These are phyloP conservation scores for Colletotrichum limetticola DNA, from an alignment of 2,329 filamentous ascomycete species.

Conservation along the genomic window DNA sequence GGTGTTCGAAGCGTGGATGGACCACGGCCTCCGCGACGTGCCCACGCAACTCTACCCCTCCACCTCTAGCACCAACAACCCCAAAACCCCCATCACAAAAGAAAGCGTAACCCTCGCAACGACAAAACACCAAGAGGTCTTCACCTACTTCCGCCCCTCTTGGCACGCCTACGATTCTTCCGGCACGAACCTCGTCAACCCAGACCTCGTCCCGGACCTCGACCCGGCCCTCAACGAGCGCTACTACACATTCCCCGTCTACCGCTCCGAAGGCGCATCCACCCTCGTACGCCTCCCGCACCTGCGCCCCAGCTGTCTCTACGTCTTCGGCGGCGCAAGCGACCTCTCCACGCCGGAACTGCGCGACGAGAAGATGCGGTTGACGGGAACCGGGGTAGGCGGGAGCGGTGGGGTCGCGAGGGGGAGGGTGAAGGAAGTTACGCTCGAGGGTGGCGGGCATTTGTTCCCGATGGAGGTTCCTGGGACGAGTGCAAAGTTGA, in stretches of 20 bases:
- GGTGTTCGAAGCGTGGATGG: constrained; percentile 79
- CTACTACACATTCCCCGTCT: constrained; percentile 64
- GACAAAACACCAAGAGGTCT: constrained; percentile 88
- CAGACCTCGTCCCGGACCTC: constrained; percentile 56
- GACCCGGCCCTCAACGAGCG: constrained; percentile 50
- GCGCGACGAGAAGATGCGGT: constrained; percentile 66
- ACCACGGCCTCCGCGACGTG: constrained; percentile 78
- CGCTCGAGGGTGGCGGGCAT: constrained; percentile 76
- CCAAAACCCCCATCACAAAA: not conserved
- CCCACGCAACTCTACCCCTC: constrained; percentile 71
- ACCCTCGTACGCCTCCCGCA: constrained; percentile 68
- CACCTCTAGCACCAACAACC: constrained; percentile 36
- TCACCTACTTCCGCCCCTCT: constrained; percentile 77
- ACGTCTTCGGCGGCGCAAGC: constrained; percentile 73
- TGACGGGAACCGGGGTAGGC: constrained; percentile 73
- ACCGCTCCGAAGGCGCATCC: constrained; percentile 71
- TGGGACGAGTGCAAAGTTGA: constrained; percentile 69
- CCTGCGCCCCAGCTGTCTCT: constrained; percentile 74
- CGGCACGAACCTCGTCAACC: constrained; percentile 52
- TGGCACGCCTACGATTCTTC: constrained; percentile 54
- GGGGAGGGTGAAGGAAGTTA: constrained; percentile 74
- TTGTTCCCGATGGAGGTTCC: constrained; percentile 87
- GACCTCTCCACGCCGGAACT: constrained; percentile 62
- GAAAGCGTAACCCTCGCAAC: constrained; percentile 78
- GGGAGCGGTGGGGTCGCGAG: constrained; percentile 73